These are phyloP conservation scores for Porpolomopsis calyptriformis DNA, from an alignment of 768 basidiomycete genomes.

Conservation along the genomic window DNA sequence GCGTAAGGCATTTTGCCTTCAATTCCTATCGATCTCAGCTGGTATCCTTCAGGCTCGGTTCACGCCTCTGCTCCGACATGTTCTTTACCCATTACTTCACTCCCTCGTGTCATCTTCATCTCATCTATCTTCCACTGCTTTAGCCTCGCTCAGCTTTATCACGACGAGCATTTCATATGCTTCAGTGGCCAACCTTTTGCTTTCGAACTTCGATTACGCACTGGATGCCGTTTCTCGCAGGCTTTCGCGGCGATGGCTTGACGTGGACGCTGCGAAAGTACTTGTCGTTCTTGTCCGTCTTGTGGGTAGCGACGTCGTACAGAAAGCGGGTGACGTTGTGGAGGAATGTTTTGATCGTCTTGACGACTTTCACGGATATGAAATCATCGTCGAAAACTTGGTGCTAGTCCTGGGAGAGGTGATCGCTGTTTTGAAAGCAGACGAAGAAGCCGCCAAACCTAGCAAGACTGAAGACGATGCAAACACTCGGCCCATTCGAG, in stretches of 20 bases:
- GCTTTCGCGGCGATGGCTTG: constrained; percentile 70
- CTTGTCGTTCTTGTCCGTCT: constrained; percentile 76
- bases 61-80: constrained; percentile 59
- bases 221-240: constrained; percentile 83
- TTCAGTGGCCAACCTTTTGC: constrained; percentile 76
- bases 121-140: constrained; percentile 64
- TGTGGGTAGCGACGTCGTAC: constrained; percentile 79
- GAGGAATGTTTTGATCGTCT: constrained; percentile 96
- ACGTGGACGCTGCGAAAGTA: constrained; percentile 83
- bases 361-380: constrained; percentile 94
- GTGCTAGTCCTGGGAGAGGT: constrained; percentile 83
- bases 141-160: constrained; percentile 60
- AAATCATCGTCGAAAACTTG: constrained; percentile 73
- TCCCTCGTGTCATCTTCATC: constrained; percentile 66
- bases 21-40: constrained; percentile 60
- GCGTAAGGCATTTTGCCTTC: constrained; percentile 62
- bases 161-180: constrained; percentile 75
- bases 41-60: constrained; percentile 68
- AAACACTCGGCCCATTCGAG: constrained; percentile 16
- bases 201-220: constrained; percentile 95
- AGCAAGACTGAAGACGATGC: constrained; percentile 13
- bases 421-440: constrained; percentile 60
- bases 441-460: constrained; percentile 25
- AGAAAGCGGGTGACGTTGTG: constrained; percentile 85
- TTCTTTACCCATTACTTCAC: constrained; percentile 79